Conservation (phyloP, 2,329 filamentous ascomycete genomes). For the Fusarium foetens region DNA sequence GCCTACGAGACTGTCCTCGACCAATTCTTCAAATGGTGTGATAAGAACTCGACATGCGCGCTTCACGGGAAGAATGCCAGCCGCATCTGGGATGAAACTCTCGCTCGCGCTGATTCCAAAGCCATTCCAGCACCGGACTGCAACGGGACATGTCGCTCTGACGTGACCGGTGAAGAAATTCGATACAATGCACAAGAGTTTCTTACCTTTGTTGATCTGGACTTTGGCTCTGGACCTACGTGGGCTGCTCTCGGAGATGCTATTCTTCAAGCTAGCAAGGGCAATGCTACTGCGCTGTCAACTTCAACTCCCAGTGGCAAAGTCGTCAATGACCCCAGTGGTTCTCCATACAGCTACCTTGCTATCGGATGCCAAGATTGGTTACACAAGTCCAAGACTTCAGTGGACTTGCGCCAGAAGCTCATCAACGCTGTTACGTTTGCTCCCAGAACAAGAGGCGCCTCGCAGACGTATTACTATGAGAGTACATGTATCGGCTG, state of each 20-base stretch:
- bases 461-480: slow-evolving; percentile 24
- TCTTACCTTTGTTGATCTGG: slow-evolving; percentile 25
- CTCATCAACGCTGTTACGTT: slow-evolving; percentile 14
- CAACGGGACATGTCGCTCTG: slow-evolving; percentile 27
- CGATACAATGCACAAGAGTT: slow-evolving; percentile 24
- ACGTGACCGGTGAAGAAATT: slow-evolving; percentile 40
- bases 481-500: slow-evolving; percentile 35
- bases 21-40: slow-evolving; percentile 41
- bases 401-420: slow-evolving; percentile 24
- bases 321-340: neutral
- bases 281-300: slow-evolving; percentile 37
- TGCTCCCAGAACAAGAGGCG: slow-evolving; percentile 33
- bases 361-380: slow-evolving; percentile 43
- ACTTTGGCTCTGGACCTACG: neutral
- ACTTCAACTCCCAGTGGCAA: slow-evolving; percentile 1
- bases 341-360: slow-evolving; percentile 30
- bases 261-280: slow-evolving; percentile 26
- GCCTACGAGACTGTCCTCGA: slow-evolving; percentile 34
- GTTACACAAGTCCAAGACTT: slow-evolving; percentile 22
- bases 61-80: slow-evolving; percentile 35
- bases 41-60: slow-evolving; percentile 24
- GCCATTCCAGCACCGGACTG: slow-evolving; percentile 27
- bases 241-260: slow-evolving; percentile 29
- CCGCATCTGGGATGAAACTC: slow-evolving; percentile 24
- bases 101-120: slow-evolving; percentile 20